These are phyloP conservation scores for Fragilariopsis cylindrus DNA, from an alignment of 108 stramenopile genomes.

Conservation along the genomic window DNA sequence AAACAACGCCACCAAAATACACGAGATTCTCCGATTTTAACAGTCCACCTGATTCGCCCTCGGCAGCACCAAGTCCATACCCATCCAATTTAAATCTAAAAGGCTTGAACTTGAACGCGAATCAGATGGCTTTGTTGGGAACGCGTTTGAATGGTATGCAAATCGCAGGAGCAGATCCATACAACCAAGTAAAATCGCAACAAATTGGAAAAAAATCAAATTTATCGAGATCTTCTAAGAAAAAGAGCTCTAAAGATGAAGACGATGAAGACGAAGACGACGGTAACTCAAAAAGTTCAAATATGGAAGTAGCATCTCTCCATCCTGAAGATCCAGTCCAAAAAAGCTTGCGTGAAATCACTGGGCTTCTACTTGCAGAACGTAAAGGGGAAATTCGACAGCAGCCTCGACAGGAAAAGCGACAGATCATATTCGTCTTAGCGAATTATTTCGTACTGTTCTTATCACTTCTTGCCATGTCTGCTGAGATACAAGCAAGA, in stretches of 20 bases:
- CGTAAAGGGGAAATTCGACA: constrained; percentile 5
- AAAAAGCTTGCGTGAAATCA: constrained; percentile 50
- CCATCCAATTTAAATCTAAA: constrained; percentile 37
- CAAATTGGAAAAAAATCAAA: neutral
- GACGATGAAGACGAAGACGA: constrained; percentile 22
- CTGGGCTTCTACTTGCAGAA: constrained; percentile 35
- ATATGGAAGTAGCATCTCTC: constrained; percentile 35
- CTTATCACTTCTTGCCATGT: constrained; percentile 77
- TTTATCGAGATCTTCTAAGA: neutral
- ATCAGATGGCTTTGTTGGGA: constrained; percentile 34
- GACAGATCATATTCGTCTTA: constrained; percentile 75
- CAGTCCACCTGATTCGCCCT: constrained; percentile 72
- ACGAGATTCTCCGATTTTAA: constrained; percentile 14
- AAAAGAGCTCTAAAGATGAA: constrained; percentile 1
- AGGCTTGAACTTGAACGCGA: constrained; percentile 31
- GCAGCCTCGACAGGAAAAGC: constrained; percentile 55
- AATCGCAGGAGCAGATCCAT: neutral
- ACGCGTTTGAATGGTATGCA: constrained; percentile 31
- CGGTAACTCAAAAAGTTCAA: constrained; percentile 21
- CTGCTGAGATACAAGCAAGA: constrained; percentile 81
- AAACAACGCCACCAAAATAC: constrained; percentile 22
- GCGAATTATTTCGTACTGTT: constrained; percentile 84
- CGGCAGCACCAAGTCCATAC: constrained; percentile 76
- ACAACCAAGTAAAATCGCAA: constrained; percentile 4
- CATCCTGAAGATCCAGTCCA: constrained; percentile 51